phyloP scores from a whole-genome alignment of 345 rosid species.

The Salix koriyanagi region DNA sequence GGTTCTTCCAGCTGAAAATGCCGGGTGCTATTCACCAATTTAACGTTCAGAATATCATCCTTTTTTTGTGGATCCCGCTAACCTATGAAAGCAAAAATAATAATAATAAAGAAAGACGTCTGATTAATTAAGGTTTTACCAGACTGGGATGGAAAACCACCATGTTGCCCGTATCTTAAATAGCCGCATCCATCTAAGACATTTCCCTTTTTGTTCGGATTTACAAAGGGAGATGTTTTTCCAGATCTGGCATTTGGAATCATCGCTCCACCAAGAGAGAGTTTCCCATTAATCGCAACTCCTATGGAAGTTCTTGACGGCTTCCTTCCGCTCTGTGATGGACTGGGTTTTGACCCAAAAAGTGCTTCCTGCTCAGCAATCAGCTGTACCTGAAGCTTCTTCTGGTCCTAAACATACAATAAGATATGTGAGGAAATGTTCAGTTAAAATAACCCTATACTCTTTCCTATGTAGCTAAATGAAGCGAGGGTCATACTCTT shows the following conservation, averaged over 20 bases:
- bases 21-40: not conserved
- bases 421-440: not conserved
- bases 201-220: conserved; percentile 27
- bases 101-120: too few relatives aligned
- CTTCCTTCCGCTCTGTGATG: conserved; percentile 47
- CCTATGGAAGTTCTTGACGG: conserved; percentile 33
- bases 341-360: conserved; percentile 65
- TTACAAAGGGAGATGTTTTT: conserved; percentile 19
- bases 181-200: conserved; percentile 26
- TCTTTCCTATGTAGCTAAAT: not conserved
- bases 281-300: conserved; percentile 42
- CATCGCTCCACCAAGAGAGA: conserved; percentile 62
- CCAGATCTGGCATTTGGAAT: conserved; percentile 46
- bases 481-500: conserved; percentile 36
- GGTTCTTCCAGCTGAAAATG: not conserved
- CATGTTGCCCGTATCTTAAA: conserved; percentile 21
- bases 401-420: conserved; percentile 46
- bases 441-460: not conserved
- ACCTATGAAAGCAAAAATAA: not conserved
- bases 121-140: conserved; percentile 17
- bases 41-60: not conserved
- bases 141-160: conserved; percentile 15
- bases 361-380: conserved; percentile 57
- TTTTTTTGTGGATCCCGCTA: not conserved
- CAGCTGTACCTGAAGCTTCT: conserved; percentile 56